Percentiles rank a stretch among this genome's conserved stretches.
Evolutionary conservation across 2,329 filamentous ascomycete species (phyloP).

Genomic region (Trematosphaeria pertusa): DNA sequence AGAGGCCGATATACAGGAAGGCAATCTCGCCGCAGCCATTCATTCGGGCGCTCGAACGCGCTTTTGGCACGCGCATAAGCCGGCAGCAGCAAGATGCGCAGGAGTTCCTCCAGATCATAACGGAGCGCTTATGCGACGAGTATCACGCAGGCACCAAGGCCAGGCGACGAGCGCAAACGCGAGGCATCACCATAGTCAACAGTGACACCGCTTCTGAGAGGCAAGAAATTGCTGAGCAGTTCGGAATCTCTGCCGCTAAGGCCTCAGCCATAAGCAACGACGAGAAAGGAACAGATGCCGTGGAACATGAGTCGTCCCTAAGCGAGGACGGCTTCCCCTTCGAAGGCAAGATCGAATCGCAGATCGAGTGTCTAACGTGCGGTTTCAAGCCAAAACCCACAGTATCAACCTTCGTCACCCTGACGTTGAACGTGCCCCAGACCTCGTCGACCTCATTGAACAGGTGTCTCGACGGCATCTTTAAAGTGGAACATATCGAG

Average conservation of each 20-base stretch:
- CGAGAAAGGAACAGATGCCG: conserved; percentile 41
- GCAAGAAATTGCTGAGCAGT: conserved; percentile 34
- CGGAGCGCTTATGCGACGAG: conserved; percentile 91
- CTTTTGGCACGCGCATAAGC: conserved; percentile 89
- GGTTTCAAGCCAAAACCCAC: conserved; percentile 87
- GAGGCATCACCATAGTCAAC: conserved; percentile 25
- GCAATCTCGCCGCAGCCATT: conserved; percentile 89
- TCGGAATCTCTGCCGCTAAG: conserved; percentile 24
- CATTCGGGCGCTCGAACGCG: conserved; percentile 80
- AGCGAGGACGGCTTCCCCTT: conserved; percentile 82
- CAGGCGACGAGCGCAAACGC: conserved; percentile 61
- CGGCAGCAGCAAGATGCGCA: conserved; percentile 97
- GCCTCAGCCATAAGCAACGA: conserved; percentile 39
- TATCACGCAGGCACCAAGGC: conserved; percentile 85
- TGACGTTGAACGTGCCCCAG: conserved; percentile 91
- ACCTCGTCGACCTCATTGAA: conserved; percentile 78
- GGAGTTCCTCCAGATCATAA: conserved; percentile 93
- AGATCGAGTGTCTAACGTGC: conserved; percentile 90
- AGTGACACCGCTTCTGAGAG: conserved; percentile 26
- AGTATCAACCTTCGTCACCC: conserved; percentile 84
- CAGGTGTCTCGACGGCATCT: conserved; percentile 88
- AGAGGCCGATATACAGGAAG: conserved; percentile 91
- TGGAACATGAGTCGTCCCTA: conserved; percentile 18
- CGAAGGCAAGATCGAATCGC: conserved; percentile 91
- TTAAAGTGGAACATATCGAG: conserved; percentile 95